These are phyloP conservation scores for Penicillium vulpinum DNA, from an alignment of 2,329 filamentous ascomycete genomes.

Conservation along the genomic window DNA sequence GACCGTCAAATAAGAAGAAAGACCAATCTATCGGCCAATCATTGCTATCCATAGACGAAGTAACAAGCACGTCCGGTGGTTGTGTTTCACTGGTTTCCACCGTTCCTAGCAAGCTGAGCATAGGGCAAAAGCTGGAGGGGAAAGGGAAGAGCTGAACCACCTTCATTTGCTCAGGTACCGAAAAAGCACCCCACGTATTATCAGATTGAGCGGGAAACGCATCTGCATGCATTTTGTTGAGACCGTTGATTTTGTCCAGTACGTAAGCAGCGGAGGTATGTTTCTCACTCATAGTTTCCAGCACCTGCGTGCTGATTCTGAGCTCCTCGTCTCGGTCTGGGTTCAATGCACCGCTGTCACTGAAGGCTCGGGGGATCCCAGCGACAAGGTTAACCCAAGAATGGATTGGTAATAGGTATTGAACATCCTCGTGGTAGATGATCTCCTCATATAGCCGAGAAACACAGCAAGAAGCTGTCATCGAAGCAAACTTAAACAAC, in stretches of 20 bases:
- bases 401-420: slow-evolving; percentile 9
- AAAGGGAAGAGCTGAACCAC: not conserved
- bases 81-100: not conserved
- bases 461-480: slow-evolving; percentile 11
- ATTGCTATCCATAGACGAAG: not conserved
- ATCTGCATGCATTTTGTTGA: not conserved
- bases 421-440: slow-evolving; percentile 7
- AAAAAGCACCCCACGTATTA: not conserved
- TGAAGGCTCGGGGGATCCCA: slow-evolving; percentile 11
- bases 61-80: not conserved
- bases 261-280: slow-evolving; percentile 6
- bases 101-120: not conserved
- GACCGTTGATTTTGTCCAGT: not conserved
- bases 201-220: not conserved
- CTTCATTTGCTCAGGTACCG: not conserved
- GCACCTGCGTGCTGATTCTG: slow-evolving; percentile 2
- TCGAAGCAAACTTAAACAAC: slow-evolving; percentile 12
- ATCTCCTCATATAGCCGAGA: slow-evolving; percentile 15
- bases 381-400: slow-evolving; percentile 14
- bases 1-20: not conserved
- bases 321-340: slow-evolving; percentile 2
- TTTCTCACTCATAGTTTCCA: slow-evolving; percentile 13
- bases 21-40: slow-evolving; percentile 10
- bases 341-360: slow-evolving; percentile 5
- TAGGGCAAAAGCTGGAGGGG: slow-evolving; percentile 2